These are phyloP conservation scores for Teratosphaeria destructans DNA, from an alignment of 2,329 filamentous ascomycete genomes.

Conservation along the genomic window DNA sequence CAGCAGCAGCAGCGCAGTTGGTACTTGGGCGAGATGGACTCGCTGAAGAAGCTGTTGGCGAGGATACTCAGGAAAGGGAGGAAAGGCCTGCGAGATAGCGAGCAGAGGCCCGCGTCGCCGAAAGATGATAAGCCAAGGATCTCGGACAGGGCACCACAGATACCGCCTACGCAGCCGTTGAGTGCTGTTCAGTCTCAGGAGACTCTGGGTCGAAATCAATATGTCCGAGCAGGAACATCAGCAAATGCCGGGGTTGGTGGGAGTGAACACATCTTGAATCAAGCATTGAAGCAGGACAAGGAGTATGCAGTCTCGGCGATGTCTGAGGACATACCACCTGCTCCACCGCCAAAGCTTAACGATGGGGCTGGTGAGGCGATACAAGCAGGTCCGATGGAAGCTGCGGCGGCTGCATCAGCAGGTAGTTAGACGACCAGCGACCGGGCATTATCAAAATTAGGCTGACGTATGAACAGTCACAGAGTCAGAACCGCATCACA, in stretches of 20 bases:
- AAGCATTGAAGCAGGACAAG: neutral
- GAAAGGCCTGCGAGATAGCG: neutral
- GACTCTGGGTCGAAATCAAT: neutral
- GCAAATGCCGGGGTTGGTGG: neutral
- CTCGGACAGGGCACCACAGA: neutral
- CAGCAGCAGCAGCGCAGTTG: neutral
- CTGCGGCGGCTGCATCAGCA: neutral
- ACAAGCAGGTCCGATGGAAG: neutral
- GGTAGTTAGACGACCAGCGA: neutral
- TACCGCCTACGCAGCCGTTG: neutral
- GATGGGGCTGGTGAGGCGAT: neutral
- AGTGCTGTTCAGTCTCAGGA: neutral
- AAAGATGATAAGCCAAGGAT: neutral
- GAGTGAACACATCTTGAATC: neutral
- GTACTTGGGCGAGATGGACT: neutral
- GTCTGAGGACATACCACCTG: neutral
- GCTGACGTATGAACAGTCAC: slow-evolving; percentile 3
- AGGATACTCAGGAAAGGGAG: neutral
- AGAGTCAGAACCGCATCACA: slow-evolving; percentile 5
- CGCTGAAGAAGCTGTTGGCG: neutral
- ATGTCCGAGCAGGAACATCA: neutral
- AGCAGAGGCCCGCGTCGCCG: neutral
- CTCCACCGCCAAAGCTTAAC: neutral
- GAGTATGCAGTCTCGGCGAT: neutral
- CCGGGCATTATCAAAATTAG: neutral